phyloP scores from a whole-genome alignment of 305 asterid species.

The Fraxinus baroniana region DNA sequence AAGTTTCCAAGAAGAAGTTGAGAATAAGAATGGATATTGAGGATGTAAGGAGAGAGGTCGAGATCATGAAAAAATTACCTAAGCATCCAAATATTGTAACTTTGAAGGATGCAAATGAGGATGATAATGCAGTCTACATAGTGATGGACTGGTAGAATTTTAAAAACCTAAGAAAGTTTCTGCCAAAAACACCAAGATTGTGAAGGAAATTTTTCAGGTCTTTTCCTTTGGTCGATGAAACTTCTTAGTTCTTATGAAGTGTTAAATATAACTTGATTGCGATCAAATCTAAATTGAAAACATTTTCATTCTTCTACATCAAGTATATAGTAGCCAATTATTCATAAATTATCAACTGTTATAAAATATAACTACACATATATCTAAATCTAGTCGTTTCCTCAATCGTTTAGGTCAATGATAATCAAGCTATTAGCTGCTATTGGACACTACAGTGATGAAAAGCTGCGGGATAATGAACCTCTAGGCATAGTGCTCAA shows the following conservation, averaged over 20 bases:
- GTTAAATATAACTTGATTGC: not conserved
- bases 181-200: not conserved
- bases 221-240: not conserved
- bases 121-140: slow-evolving; percentile 22
- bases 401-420: not conserved
- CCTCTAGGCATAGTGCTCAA: too few relatives aligned
- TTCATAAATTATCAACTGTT: not conserved
- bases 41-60: slow-evolving; percentile 24
- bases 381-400: not conserved
- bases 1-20: slow-evolving; percentile 21
- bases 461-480: too few relatives aligned
- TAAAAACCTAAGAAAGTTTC: not conserved
- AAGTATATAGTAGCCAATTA: not conserved
- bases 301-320: not conserved
- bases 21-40: slow-evolving; percentile 20
- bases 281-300: not conserved
- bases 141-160: slow-evolving; percentile 21
- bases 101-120: slow-evolving; percentile 21
- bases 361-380: not conserved
- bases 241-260: not conserved
- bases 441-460: too few relatives aligned
- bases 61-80: slow-evolving; percentile 25
- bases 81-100: slow-evolving; percentile 19
- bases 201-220: not conserved
- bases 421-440: not conserved